Evolutionary conservation across 1,284 basidiomycete genomes (phyloP), one percentile per base, ranked within the genome.

Genomic region (Limonomyces culmigenus): DNA sequence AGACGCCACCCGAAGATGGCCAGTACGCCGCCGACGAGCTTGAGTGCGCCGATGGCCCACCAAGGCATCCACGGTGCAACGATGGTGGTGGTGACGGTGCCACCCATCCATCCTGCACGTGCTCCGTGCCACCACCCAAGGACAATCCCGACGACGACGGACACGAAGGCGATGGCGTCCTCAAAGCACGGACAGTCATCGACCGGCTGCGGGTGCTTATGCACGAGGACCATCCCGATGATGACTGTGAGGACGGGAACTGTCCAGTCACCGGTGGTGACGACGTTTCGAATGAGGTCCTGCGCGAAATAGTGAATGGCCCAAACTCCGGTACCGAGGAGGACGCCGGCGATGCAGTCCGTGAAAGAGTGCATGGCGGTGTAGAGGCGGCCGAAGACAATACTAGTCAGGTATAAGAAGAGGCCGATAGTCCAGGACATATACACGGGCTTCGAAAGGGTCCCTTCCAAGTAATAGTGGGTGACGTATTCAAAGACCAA

Each of bases 111-210:
- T 1, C 58, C 62, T 32, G 59, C 53, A 15, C 52, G 50, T 4
- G 45, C 45, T 37, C 55, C 50, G 38, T 62, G 63, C 77, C 85
- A 89, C 36, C 70, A 62, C 0, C 74, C 74, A 1, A 91, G 50
- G 15, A 73, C 60, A n/a, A 68, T 61, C 14, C 93, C 93, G 36
- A 85, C 63, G 12, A 86, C 66, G 31, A 92, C 89, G 10, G 85
- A 79, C 16, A 87, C 59, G 46, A 93, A 85, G 0, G 93, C 91
- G 38, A 96, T 93, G 3, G 91, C 87, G 49, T 98, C 93, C 54
- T 97, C 93, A 54, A 96, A 98, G 56, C 93, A 97, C 1, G 93
- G 95, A 49, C 93, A 97, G 50, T 95, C 88, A 41, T 96, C 91
- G 1, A 95, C 77, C 0, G 87, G 86, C 48, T 91, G 83, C 0